Percentiles rank a stretch among this genome's conserved stretches.
These are phyloP conservation scores for Sugiyamaella novakii DNA, from an alignment of 1,139 yeast genomes.

Conservation along the genomic window DNA sequence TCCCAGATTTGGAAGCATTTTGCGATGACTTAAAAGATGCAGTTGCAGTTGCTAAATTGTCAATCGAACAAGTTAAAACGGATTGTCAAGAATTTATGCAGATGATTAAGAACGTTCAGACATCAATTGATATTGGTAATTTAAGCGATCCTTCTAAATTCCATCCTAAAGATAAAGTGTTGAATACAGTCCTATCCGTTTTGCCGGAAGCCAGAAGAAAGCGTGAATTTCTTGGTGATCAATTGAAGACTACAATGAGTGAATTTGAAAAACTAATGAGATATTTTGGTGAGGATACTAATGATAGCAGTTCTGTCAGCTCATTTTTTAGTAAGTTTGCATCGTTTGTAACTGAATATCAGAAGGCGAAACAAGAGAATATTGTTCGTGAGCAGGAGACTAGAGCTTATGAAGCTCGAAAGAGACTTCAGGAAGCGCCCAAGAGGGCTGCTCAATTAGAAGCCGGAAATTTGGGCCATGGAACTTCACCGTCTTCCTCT, in stretches of 20 bases:
- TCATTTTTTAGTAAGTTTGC: constrained; percentile 74
- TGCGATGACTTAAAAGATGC: constrained; percentile 74
- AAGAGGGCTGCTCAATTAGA: constrained; percentile 37
- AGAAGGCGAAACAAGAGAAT: constrained; percentile 75
- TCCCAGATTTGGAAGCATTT: constrained; percentile 76
- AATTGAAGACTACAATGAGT: constrained; percentile 54
- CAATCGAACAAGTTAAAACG: constrained; percentile 71
- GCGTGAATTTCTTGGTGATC: constrained; percentile 57
- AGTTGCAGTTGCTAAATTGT: constrained; percentile 62
- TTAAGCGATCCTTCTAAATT: constrained; percentile 65
- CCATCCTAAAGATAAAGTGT: constrained; percentile 77
- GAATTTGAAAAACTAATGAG: constrained; percentile 66
- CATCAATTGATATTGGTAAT: constrained; percentile 68
- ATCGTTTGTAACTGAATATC: constrained; percentile 72
- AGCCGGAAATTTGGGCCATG: constrained; percentile 31
- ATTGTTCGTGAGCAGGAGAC: constrained; percentile 77
- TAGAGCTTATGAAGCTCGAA: constrained; percentile 72
- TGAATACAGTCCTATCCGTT: constrained; percentile 56
- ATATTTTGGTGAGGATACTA: constrained; percentile 79
- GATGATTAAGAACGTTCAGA: constrained; percentile 55
- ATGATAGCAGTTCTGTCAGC: constrained; percentile 61
- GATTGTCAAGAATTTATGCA: constrained; percentile 69
- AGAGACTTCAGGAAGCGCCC: constrained; percentile 57
- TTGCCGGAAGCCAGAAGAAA: constrained; percentile 63
- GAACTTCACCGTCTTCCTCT: constrained; percentile 18